Base-by-base conservation (phyloP, 805 yeast genomes). In the Middelhovenomyces tepae region DNA sequence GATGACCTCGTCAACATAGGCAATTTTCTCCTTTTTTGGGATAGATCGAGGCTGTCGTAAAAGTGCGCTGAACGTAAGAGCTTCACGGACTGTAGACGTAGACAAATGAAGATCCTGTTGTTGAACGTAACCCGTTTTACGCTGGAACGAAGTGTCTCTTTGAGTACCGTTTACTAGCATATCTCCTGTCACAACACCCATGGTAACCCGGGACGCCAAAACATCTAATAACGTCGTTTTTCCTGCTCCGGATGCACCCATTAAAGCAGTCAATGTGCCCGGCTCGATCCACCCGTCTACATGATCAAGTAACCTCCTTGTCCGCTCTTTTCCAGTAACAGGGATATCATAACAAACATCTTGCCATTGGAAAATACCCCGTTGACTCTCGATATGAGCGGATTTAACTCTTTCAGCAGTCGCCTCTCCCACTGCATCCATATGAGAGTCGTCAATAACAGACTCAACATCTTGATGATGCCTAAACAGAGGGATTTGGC, bases 231-330 rank as follows among this genome's bases (percentile, higher is more conserved):
- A 60, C 5, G 86, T 78, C 13, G 87, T 79, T 51, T 78, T 78
- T 66, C 87, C 87, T 39, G 87, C 86, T 60, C 86, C 86, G 25
- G 85, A 75, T 11, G 78, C 76, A 46, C 85, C 83, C 80, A 75
- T 74, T 33, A 75, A 57, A 4, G 91, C 91, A 32, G 89, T 81
- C 50, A 81, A 60, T 29, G 85, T 78, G 43, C 87, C 87, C 6
- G 87, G 87, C 50, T 78, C 77, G 27, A 80, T 86, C 81, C 83
- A 80, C 31, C 89, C 91, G 51, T 78, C 83, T 36, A 81, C 82
- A 40, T 71, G 67, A 40, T 65, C 63, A 50, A 80, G 59, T 40
- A 80, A 70, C 39, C 75, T 65, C 48, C 85, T 64, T 18, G 71
- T 64, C 40, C 71, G 82, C 23, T 56, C 55, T 48, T 77, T 74